A percentile compares a stretch with the other conserved stretches of the same genome.
Evolutionary conservation across 257 asterid species (phyloP).

Genomic region (Fraxinus quadrangulata): DNA sequence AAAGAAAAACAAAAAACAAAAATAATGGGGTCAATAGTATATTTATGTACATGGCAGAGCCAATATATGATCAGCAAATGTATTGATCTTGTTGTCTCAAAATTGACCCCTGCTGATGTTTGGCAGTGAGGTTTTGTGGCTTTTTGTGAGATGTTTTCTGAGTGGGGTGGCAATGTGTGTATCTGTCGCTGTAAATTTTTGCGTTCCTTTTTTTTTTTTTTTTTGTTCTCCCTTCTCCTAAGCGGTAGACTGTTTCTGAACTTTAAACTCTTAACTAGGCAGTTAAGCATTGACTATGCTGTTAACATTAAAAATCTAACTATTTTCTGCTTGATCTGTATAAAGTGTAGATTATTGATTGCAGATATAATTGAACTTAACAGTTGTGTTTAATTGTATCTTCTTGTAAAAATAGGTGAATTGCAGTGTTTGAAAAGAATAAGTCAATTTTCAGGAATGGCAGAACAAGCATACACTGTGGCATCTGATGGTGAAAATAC

Average conservation of each 20-base stretch:
- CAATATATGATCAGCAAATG: not conserved
- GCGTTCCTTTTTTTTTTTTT: too few species aligned
- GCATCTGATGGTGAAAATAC: conserved; percentile 85
- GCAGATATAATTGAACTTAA: not conserved
- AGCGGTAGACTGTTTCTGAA: not conserved
- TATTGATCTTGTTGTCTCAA: not conserved
- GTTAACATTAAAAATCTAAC: not conserved
- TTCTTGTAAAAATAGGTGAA: not conserved
- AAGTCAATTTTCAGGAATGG: conserved; percentile 46
- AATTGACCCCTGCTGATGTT: not conserved
- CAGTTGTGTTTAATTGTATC: not conserved
- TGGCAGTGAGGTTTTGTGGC: not conserved
- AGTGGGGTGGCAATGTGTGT: not conserved
- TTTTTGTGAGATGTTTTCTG: not conserved
- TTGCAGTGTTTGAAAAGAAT: not conserved
- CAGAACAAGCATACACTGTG: conserved; percentile 79
- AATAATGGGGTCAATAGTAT: not conserved
- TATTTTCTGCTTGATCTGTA: not conserved
- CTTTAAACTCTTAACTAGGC: not conserved
- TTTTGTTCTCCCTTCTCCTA: not conserved
- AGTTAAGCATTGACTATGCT: not conserved
- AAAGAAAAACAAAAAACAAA: too few species aligned
- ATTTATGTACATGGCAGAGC: too few species aligned
- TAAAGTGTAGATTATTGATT: not conserved
- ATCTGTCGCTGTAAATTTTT: too few species aligned